Evolutionary conservation across 192 early-diverging fungal species (phyloP), one percentile per base, ranked within the genome.

Genomic region (Coemansia umbellata): DNA sequence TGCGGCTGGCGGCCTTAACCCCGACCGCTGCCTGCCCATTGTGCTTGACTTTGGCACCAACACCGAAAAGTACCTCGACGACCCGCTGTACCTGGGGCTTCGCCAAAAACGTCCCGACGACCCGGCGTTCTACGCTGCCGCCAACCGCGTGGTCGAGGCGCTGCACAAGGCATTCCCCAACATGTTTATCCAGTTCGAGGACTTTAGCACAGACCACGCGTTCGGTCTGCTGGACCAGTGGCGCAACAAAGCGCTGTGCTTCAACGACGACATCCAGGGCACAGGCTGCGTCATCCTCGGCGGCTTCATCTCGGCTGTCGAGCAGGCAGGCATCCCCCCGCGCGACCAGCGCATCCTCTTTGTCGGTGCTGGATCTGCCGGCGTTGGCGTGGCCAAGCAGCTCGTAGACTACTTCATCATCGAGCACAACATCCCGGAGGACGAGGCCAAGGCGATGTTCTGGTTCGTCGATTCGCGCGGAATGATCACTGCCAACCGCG

Each of bases 131-230:
- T 93, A 85, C 62, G 75, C 47, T 1, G 88, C 86, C 17, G 78
- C 94, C 17, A 87, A 92, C 57, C 75, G 80, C 36, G 86, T 95
- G 19, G 81, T 98, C 58, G 47, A 64, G 23, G 81, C 86, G 7
- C 60, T 98, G 8, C 81, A 80, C 40, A 37, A 48, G 1, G 82
- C 85, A 13, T 94, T 89, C 74, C 92, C 92, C 8, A 60, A 81
- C 21, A 62, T 94, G 57, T 78, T 98, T n/a, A 86, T 98, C 37
- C 95, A 98, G 74, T 96, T 95, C 50, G 95, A 98, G 67, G 95
- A 98, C 63, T 98, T 93, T 61, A 90, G 90, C 17, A 87, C 89
- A 4, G 92, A 94, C 63, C 91, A 95, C 44, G 89, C 94, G 7
- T 94, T 95, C 67, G 86, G 81, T 18, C 69, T 92, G 36, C 68